phyloP scores from a whole-genome alignment of 1,139 yeast species.

The Zygoascus sp. region DNA sequence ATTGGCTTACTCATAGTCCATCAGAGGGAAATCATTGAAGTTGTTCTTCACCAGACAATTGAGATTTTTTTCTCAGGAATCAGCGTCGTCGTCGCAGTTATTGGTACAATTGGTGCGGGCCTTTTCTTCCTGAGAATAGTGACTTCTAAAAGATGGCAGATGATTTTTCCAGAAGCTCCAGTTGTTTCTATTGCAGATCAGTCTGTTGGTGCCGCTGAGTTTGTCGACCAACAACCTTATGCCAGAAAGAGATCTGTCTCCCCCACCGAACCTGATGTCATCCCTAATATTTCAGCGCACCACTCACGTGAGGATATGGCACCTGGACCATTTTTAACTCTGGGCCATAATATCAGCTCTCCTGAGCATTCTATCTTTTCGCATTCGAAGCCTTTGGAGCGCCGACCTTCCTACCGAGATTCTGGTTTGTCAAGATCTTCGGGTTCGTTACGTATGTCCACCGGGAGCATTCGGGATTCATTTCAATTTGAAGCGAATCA shows the following conservation, averaged over 20 bases:
- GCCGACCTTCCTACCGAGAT: neutral
- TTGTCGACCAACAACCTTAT: too few species aligned
- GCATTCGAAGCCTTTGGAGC: neutral
- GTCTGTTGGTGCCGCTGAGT: neutral
- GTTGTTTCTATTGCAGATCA: neutral
- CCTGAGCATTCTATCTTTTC: slow-evolving; percentile 2
- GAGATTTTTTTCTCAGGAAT: slow-evolving; percentile 21
- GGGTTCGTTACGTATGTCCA: neutral
- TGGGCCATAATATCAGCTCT: neutral
- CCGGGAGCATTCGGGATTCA: too few species aligned
- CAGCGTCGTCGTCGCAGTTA: slow-evolving; percentile 15
- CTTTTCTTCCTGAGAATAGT: slow-evolving; percentile 15
- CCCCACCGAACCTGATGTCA: neutral
- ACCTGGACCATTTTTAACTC: neutral
- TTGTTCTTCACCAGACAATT: slow-evolving; percentile 21
- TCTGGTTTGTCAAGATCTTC: neutral
- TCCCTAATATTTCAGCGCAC: neutral
- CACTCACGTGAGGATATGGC: neutral
- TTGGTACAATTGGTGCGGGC: slow-evolving; percentile 15
- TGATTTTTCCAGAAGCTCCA: neutral
- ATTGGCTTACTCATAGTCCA: slow-evolving; percentile 25
- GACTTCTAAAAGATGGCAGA: slow-evolving; percentile 12
- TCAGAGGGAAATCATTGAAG: slow-evolving; percentile 23
- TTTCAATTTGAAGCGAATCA: too few species aligned
- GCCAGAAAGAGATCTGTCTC: neutral